Evolutionary conservation across 768 basidiomycete species (phyloP).

Genomic region (Lactarius vividus): DNA sequence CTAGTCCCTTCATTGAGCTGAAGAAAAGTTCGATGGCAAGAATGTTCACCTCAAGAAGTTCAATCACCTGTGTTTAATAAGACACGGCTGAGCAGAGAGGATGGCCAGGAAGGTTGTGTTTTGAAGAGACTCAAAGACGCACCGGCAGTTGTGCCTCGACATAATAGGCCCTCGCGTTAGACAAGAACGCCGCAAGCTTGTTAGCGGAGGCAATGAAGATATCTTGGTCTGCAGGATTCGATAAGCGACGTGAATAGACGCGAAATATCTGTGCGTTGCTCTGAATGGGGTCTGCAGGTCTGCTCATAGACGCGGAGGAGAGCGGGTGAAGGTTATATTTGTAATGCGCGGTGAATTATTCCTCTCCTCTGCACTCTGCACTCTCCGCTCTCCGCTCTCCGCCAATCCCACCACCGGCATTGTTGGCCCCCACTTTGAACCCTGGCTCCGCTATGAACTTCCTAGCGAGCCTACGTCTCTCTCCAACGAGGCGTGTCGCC

Average conservation of each 20-base stretch:
- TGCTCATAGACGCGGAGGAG: conserved; percentile 5
- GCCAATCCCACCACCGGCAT: not conserved
- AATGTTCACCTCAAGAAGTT: conserved; percentile 18
- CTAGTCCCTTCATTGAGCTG: conserved; percentile 1
- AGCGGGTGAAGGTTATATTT: not conserved
- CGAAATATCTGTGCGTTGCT: conserved; percentile 21
- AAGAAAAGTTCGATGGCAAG: not conserved
- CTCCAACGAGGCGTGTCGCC: not conserved
- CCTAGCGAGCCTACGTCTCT: conserved; percentile 6
- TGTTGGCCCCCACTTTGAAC: not conserved
- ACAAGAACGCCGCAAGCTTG: conserved; percentile 16
- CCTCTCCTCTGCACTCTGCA: too few species aligned
- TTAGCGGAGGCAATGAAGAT: conserved; percentile 10
- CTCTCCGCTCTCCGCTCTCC: not conserved
- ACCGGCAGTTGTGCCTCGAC: conserved; percentile 13
- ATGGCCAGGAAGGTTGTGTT: not conserved
- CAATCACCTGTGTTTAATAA: conserved; percentile 13
- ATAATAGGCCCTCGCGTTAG: conserved; percentile 13
- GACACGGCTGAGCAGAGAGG: not conserved
- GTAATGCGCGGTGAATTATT: not conserved
- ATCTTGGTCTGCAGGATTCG: conserved; percentile 13
- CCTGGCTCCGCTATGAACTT: conserved; percentile 3
- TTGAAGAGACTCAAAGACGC: not conserved
- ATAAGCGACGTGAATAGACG: conserved; percentile 8
- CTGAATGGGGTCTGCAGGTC: conserved; percentile 8